Evolutionary conservation across 139 green algal genomes (phyloP), one percentile per base, ranked within the genome.

Genomic region (Monoraphidium neglectum): DNA sequence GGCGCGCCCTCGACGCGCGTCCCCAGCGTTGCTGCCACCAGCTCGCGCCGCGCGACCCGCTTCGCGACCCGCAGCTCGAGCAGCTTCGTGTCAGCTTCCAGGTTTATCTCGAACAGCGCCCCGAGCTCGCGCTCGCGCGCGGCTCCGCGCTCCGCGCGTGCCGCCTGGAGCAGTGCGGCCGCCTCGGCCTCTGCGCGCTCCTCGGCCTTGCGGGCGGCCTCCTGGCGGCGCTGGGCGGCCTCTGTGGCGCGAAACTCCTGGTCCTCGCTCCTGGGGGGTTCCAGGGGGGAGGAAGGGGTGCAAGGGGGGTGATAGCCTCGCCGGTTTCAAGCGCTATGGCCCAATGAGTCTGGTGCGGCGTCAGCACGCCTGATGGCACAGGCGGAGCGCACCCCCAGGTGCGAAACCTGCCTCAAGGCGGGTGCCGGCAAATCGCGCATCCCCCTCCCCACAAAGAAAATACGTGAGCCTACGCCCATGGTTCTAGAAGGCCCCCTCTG

Each of bases 71-170:
- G 28, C 8, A 77, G 43, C 43, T 70, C 72, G 23, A 77, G 35
- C 30, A 32, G 38, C 32, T 63, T 77, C 12, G 21, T 35, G 15
- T 70, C 63, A 21, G 59, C 56, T 59, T 77, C 38, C 59, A 70
- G 43, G 38, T 70, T 68, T 21, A 77, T 53, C 24, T 77, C 60
- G 18, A 70, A 30, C 38, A 77, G 72, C 32, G 40, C 49, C n/a
- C 46, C 24, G 30, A 57, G 46, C 59, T 57, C 53, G n/a, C 10
- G 12, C 60, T 70, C 72, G 28, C 63, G 72, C 43, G 68, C 72
- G 30, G 35, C 30, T 0, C 38, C n/a, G 38, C 57, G 43, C 21
- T 32, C 59, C 32, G 40, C 60, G 32, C 46, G 57, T 28, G 68
- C 68, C 46, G 59, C 47, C 28, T 74, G 16, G 6, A 46, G 68